Conservation (phyloP, 139 green algal species). For the Picochlorum sp. region DNA sequence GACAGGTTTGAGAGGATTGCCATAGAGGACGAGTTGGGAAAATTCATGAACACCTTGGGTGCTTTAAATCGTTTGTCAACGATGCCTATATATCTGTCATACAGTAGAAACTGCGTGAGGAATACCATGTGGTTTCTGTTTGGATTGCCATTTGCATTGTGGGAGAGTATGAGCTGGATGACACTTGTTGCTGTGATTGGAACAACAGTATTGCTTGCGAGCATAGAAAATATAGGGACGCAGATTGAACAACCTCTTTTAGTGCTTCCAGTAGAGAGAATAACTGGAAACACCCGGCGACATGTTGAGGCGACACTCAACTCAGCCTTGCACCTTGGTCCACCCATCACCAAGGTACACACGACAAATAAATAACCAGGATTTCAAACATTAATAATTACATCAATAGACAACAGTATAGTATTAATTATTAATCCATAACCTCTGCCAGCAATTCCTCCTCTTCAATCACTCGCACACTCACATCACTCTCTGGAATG, state of each 20-base stretch:
- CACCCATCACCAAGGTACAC: too few relatives aligned
- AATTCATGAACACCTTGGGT: conserved; percentile 12
- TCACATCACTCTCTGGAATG: conserved; percentile 8
- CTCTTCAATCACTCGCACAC: conserved; percentile 4
- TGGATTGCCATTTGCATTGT: conserved; percentile 49
- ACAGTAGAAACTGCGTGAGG: conserved; percentile 46
- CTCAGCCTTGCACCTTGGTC: not conserved
- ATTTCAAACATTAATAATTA: too few relatives aligned
- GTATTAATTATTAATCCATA: not conserved
- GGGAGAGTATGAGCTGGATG: conserved; percentile 6
- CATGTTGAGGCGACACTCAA: not conserved
- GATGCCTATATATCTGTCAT: conserved; percentile 13
- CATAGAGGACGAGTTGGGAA: conserved; percentile 13
- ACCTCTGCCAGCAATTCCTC: conserved; percentile 11
- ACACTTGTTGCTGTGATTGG: conserved; percentile 3
- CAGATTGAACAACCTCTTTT: conserved; percentile 23
- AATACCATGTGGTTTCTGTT: conserved; percentile 62
- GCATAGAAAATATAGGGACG: conserved; percentile 26
- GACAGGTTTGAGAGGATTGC: conserved; percentile 7
- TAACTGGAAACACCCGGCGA: not conserved
- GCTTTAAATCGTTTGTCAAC: conserved; percentile 14
- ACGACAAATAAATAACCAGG: too few relatives aligned
- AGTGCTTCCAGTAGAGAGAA: conserved; percentile 13
- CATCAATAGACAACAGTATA: not conserved
- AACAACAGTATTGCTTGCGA: conserved; percentile 15